These are phyloP conservation scores for Tribonema minus DNA, from an alignment of 108 stramenopile species.

Conservation along the genomic window DNA sequence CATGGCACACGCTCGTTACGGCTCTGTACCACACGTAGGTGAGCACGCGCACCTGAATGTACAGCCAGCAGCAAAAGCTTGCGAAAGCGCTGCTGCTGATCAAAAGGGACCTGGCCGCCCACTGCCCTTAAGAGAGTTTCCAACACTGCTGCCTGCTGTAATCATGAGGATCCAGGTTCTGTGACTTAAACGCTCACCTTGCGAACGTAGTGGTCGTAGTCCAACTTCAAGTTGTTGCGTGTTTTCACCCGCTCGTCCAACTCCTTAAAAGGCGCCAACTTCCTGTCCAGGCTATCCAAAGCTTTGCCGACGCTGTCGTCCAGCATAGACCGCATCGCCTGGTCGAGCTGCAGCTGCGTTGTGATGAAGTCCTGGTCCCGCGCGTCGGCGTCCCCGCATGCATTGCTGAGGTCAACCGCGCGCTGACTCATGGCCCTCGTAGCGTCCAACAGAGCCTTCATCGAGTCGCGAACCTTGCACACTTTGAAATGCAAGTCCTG, in stretches of 20 bases:
- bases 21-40: no score
- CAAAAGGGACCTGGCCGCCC: no score
- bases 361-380: slow-evolving; percentile 13
- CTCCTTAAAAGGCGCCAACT: slow-evolving; percentile 8
- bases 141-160: no score
- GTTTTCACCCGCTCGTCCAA: slow-evolving; percentile 7
- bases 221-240: slow-evolving; percentile 21
- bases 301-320: slow-evolving; percentile 1
- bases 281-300: not conserved
- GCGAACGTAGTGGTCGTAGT: slow-evolving; percentile 26
- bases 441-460: slow-evolving; percentile 16
- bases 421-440: slow-evolving; percentile 5
- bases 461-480: slow-evolving; percentile 6
- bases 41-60: no score
- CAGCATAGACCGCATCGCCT: slow-evolving; percentile 1
- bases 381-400: slow-evolving; percentile 8
- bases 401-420: slow-evolving; percentile 14
- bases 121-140: no score
- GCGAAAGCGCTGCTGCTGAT: no score
- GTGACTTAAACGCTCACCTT: no score
- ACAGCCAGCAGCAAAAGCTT: no score
- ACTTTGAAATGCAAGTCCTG: not conserved
- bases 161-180: no score
- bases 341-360: slow-evolving; percentile 30
- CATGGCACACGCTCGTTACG: no score